phyloP scores from a whole-genome alignment of 768 basidiomycete species.

The Tulasnella calospora region DNA sequence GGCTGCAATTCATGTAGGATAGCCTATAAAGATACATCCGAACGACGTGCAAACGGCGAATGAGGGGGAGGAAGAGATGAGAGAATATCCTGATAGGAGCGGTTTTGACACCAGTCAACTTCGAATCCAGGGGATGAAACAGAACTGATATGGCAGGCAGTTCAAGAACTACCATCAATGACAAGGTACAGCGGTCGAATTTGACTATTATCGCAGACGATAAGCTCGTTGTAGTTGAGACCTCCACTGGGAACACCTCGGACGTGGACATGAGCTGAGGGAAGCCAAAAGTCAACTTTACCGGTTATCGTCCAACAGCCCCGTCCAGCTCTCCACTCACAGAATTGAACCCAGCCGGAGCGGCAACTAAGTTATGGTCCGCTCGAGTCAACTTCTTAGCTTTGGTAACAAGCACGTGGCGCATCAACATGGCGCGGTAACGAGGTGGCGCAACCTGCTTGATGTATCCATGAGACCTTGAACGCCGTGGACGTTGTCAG shows the following conservation, averaged over 20 bases:
- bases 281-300: too few species aligned
- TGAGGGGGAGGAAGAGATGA: background rate
- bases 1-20: background rate
- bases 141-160: too few species aligned
- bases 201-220: slow-evolving; percentile 9
- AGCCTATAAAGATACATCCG: background rate
- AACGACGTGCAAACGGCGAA: background rate
- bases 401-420: background rate
- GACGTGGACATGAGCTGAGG: background rate
- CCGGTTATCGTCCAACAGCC: too few species aligned
- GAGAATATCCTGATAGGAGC: background rate
- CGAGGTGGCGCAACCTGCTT: background rate
- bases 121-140: too few species aligned
- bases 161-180: background rate
- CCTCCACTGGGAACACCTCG: background rate
- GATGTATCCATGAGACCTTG: background rate
- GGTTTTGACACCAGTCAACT: too few species aligned
- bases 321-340: background rate
- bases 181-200: slow-evolving; percentile 1
- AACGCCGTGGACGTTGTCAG: too few species aligned
- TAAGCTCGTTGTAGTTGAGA: slow-evolving; percentile 2
- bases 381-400: background rate
- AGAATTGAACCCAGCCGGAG: background rate
- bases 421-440: background rate
- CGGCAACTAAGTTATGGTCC: background rate